Base-by-base conservation (phyloP, 2,329 filamentous ascomycete genomes). In the Colletotrichum lindemuthianum region DNA sequence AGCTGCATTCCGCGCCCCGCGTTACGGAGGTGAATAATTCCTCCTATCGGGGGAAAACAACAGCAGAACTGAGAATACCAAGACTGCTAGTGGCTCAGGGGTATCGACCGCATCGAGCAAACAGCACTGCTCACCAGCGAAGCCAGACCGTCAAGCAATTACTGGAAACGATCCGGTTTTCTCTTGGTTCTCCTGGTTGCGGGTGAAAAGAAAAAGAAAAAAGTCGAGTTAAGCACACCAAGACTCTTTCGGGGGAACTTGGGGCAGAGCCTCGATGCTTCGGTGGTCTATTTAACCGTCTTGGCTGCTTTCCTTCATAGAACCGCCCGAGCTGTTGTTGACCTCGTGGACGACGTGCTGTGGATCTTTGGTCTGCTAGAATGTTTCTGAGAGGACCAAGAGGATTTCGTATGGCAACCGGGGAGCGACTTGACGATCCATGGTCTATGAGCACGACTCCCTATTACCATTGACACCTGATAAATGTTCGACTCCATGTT, bases 11-110 rank as follows among this genome's bases (percentile, higher is more conserved):
- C n/a, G 10, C 15, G 2, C 44, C 16, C 55, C 55, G 55, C 43
- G 45, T 16, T 39, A 36, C 43, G 55, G 44, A 33, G 12, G 11
- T 11, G 13, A 48, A 12, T 50, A 58, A 41, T 32, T 50, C 55
- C 55, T 58, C 55, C 55, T 50, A 58, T 49, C 55, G 24, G 24
- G 24, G 24, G 24, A 49, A 37, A 58, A 49, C 41, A 58, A 49
- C 54, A 36, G 43, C 54, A 57, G 34, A n/a, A n/a, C n/a, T n/a
- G n/a, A n/a, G n/a, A 24, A 34, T 37, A 58, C 55, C 55, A 50
- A 58, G 55, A 58, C n/a, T 24, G 24, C 24, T 24, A 24, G 24
- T 24, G 24, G 24, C 24, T 24, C 24, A 24, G 24, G 24, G 24
- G 24, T 24, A 24, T 24, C 24, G 24, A 12, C n/a, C n/a, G 43